Percentiles rank a stretch among this genome's conserved stretches.
phyloP scores from a whole-genome alignment of 2,329 filamentous ascomycete genomes.

The Penicillium brevicompactum region DNA sequence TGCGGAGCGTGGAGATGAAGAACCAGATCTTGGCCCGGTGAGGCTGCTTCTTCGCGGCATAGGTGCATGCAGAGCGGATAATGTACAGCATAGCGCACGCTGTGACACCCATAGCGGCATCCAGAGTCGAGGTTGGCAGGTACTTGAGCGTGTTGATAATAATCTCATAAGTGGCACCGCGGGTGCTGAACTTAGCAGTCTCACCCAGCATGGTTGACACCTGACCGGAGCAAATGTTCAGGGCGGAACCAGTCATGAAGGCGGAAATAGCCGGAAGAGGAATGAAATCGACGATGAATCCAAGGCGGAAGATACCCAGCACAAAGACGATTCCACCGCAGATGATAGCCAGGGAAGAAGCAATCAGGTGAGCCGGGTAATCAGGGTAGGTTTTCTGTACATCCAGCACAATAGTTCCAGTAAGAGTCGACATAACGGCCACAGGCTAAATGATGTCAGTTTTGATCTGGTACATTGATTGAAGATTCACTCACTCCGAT shows the following conservation, averaged over 20 bases:
- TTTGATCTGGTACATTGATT: background rate
- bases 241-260: conserved; percentile 94
- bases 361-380: conserved; percentile 66
- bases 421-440: conserved; percentile 90
- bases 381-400: conserved; percentile 59
- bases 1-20: conserved; percentile 87
- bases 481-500: conserved; percentile 43
- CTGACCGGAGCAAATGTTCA: conserved; percentile 86
- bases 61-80: conserved; percentile 68
- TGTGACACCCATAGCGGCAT: conserved; percentile 86
- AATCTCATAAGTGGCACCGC: conserved; percentile 77
- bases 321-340: conserved; percentile 74
- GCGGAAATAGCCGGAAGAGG: conserved; percentile 86
- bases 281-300: conserved; percentile 93
- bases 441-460: conserved; percentile 65
- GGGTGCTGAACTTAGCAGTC: conserved; percentile 64
- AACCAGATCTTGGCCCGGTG: conserved; percentile 74
- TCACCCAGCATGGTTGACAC: conserved; percentile 81
- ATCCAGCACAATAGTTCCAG: conserved; percentile 75
- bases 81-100: conserved; percentile 76
- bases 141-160: conserved; percentile 80
- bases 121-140: conserved; percentile 67
- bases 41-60: conserved; percentile 69
- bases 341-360: conserved; percentile 76
- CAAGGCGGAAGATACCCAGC: conserved; percentile 76